Percentiles rank a stretch among this genome's conserved stretches.
phyloP scores from a whole-genome alignment of 2,329 filamentous ascomycete species.

The Fusarium transvaalense region DNA sequence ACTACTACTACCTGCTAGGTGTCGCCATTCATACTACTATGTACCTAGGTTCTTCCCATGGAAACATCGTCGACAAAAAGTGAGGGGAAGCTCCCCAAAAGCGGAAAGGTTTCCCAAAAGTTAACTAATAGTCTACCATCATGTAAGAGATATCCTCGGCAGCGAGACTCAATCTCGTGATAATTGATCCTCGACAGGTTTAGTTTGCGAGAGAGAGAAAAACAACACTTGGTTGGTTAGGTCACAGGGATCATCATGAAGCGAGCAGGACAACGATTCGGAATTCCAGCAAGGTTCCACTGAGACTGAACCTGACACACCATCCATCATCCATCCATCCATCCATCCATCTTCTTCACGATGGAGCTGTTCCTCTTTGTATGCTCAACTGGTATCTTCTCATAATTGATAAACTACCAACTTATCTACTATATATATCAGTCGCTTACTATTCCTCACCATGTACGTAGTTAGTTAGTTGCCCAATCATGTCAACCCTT shows the following conservation, averaged over 20 bases:
- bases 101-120: conserved; percentile 22
- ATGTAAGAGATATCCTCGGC: conserved; percentile 23
- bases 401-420: not conserved
- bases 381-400: not conserved
- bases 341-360: not conserved
- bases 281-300: conserved; percentile 11
- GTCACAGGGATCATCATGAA: conserved; percentile 20
- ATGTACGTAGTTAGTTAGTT: conserved; percentile 13
- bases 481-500: conserved; percentile 23
- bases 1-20: not conserved
- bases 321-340: conserved; percentile 3
- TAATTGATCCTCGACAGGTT: conserved; percentile 21
- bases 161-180: conserved; percentile 30
- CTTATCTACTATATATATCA: not conserved
- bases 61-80: too few species aligned
- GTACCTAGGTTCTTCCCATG: too few species aligned
- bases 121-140: not conserved
- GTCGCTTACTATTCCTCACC: not conserved
- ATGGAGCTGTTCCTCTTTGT: not conserved
- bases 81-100: conserved; percentile 38
- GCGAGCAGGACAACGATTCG: conserved; percentile 10
- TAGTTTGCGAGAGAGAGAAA: conserved; percentile 31
- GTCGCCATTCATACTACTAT: not conserved
- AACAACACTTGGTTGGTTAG: not conserved
- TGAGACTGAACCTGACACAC: conserved; percentile 6